These are phyloP conservation scores for Zoysia japonica DNA, from an alignment of 176 grass and related monocot species.

Conservation along the genomic window DNA sequence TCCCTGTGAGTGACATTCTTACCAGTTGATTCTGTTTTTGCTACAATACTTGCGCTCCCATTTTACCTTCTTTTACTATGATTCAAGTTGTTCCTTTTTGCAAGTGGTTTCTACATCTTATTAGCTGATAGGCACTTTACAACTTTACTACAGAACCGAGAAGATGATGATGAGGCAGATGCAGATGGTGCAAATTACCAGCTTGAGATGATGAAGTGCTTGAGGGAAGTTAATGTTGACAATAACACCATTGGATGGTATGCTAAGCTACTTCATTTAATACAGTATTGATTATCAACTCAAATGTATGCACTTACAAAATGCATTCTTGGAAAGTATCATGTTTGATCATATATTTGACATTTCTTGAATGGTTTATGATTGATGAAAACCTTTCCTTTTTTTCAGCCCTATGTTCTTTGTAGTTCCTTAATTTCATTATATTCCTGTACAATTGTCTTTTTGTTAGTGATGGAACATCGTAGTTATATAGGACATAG, in stretches of 20 bases:
- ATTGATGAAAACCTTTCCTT: not conserved
- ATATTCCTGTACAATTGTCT: not conserved
- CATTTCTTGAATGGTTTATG: not conserved
- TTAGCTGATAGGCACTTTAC: slow-evolving; percentile 21
- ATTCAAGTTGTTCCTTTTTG: not conserved
- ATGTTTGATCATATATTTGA: not conserved
- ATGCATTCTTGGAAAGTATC: not conserved
- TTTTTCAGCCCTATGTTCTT: not conserved
- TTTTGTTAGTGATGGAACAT: not conserved
- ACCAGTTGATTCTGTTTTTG: not conserved
- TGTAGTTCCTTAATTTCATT: not conserved
- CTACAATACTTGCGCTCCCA: not conserved
- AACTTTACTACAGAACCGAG: slow-evolving; percentile 58
- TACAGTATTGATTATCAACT: not conserved
- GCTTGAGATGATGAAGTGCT: slow-evolving; percentile 99
- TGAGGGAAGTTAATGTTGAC: slow-evolving; percentile 97
- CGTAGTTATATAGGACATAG: not conserved
- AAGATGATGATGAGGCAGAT: slow-evolving; percentile 95
- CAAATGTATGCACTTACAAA: too few species aligned
- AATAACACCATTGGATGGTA: slow-evolving; percentile 99
- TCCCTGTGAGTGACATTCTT: slow-evolving; percentile 65
- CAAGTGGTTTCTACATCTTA: not conserved
- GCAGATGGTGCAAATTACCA: slow-evolving; percentile 98
- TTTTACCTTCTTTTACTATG: slow-evolving; percentile 11
- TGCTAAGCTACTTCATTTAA: slow-evolving; percentile 22